Base-by-base conservation (phyloP, 768 basidiomycete genomes). In the Tylopilus sp. region DNA sequence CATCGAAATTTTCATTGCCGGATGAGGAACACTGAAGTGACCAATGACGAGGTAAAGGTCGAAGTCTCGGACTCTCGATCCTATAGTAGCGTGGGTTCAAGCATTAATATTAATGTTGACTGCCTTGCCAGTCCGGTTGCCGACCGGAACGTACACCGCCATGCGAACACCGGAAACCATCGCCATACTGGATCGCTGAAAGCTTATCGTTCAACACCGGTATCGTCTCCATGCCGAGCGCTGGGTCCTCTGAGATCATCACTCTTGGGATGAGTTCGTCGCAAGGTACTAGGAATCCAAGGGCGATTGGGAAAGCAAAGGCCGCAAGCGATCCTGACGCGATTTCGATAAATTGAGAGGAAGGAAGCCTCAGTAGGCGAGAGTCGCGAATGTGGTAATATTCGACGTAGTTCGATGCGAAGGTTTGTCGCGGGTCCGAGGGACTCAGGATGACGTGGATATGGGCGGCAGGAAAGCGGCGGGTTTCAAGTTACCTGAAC, bases 341-440 rank as follows among this genome's bases (percentile, higher is more conserved):
- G 42, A 52, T 54, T 46, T 24, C 45, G 45, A 54, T 59, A 25
- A n/a, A n/a, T 33, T 19, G 21, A 40, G 37, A 49, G 31, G 37
- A 14, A 51, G 47, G 49, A 25, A 42, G 43, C 24, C 28, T 26
- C 25, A 36, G 28, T 43, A 52, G 9, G 48, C 44, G 42, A 28
- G 41, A 26, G 36, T 38, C 21, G 38, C 46, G 48, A 38, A 50
- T 33, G 45, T 45, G 51, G 54, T 24, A 38, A 59, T 67, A 64
- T 65, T 51, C 21, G 40, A 30, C 19, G 25, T 19, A 19, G 37
- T 24, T 24, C 22, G 24, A 8, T 25, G 28, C 25, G 45, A 41
- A 45, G 37, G 17, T 8, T 36, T 19, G 19, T 13, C 50, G 64
- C 68, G 67, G 67, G 59, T 53, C 67, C 67, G 67, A 68, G 46